These are phyloP conservation scores for Hanseniaspora lindneri DNA, from an alignment of 805 yeast genomes.

Conservation along the genomic window DNA sequence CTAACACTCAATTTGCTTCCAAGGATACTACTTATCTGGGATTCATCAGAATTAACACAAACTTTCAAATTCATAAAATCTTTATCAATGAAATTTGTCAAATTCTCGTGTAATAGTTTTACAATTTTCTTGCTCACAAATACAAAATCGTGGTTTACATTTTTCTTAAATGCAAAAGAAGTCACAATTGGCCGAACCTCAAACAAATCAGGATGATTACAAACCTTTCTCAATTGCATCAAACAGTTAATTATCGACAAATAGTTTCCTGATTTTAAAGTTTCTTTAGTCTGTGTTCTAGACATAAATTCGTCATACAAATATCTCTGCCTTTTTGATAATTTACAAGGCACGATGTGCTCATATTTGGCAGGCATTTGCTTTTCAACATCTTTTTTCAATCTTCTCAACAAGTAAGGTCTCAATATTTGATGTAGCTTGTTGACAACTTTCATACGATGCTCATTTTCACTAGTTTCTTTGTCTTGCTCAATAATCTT, in stretches of 20 bases:
- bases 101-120: slow-evolving; percentile 5
- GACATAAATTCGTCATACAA: slow-evolving; percentile 95
- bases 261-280: slow-evolving; percentile 87
- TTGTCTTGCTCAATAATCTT: slow-evolving; percentile 60
- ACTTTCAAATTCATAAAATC: slow-evolving; percentile 51
- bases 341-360: slow-evolving; percentile 81
- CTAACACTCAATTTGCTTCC: slow-evolving; percentile 30
- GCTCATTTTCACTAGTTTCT: slow-evolving; percentile 43
- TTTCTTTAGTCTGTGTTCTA: slow-evolving; percentile 86
- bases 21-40: not conserved
- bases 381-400: slow-evolving; percentile 92
- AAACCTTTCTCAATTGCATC: slow-evolving; percentile 94
- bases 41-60: not conserved
- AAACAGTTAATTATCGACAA: slow-evolving; percentile 89
- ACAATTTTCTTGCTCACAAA: slow-evolving; percentile 20
- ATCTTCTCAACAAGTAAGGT: slow-evolving; percentile 80
- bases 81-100: slow-evolving; percentile 33
- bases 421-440: slow-evolving; percentile 86
- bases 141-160: slow-evolving; percentile 44
- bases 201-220: slow-evolving; percentile 91
- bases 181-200: slow-evolving; percentile 92
- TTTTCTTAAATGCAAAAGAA: slow-evolving; percentile 62
- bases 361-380: slow-evolving; percentile 98
- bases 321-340: slow-evolving; percentile 84
- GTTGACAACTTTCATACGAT: slow-evolving; percentile 72